These are phyloP conservation scores for Skeletonema marinoi DNA, from an alignment of 108 stramenopile species.

Conservation along the genomic window DNA sequence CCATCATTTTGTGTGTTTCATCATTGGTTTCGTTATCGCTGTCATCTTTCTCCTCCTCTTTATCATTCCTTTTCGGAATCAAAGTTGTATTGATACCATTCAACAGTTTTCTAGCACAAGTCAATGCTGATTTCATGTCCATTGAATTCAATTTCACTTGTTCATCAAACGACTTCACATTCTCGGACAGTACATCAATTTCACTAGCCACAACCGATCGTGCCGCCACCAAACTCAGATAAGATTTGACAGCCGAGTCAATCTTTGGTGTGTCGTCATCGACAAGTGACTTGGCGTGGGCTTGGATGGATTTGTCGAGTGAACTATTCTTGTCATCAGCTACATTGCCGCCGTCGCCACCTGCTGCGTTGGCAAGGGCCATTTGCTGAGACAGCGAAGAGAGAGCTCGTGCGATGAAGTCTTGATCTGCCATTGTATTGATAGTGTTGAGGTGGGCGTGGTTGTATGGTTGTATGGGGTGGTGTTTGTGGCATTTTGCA, in stretches of 20 bases:
- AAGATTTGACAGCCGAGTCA: conserved; percentile 34
- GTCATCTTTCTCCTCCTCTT: background rate
- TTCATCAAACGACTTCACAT: background rate
- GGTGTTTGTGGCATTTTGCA: too few relatives aligned
- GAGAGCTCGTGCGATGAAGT: background rate
- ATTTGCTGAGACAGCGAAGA: background rate
- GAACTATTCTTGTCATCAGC: background rate
- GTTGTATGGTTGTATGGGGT: too few relatives aligned
- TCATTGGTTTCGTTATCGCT: background rate
- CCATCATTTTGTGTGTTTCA: background rate
- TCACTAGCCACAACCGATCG: conserved; percentile 23
- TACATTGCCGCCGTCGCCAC: background rate
- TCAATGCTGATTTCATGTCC: conserved; percentile 5
- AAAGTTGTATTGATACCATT: conserved; percentile 31
- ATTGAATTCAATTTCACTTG: background rate
- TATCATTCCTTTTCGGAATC: background rate
- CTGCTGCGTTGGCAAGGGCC: background rate
- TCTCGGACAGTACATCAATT: conserved; percentile 22
- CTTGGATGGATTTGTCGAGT: background rate
- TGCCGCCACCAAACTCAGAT: conserved; percentile 35
- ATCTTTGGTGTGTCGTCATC: conserved; percentile 41
- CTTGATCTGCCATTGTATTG: background rate
- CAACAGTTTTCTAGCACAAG: conserved; percentile 27
- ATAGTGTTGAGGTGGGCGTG: too few relatives aligned
- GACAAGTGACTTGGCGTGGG: conserved; percentile 28